These are phyloP conservation scores for Trametes polyzona DNA, from an alignment of 1,284 basidiomycete genomes.

Conservation along the genomic window DNA sequence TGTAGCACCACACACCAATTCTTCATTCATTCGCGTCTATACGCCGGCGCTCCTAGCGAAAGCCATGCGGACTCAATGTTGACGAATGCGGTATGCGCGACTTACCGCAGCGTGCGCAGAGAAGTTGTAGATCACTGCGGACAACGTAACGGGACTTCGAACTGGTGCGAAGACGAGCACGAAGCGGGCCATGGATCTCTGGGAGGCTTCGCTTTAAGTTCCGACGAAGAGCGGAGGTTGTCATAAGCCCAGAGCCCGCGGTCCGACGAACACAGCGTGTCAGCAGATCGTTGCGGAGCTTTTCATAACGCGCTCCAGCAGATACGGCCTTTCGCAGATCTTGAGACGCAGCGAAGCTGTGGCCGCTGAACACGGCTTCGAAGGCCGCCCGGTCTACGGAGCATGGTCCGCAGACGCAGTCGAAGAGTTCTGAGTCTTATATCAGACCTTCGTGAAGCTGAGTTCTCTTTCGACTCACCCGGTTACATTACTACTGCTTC, in stretches of 20 bases:
- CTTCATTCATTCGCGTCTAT: too few species aligned
- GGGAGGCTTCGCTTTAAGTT: slow-evolving; percentile 5
- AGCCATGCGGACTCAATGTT: background rate
- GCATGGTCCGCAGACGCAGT: too few species aligned
- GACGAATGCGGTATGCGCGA: background rate
- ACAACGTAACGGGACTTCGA: background rate
- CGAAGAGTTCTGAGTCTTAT: too few species aligned
- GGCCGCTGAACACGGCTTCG: background rate
- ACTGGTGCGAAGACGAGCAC: background rate
- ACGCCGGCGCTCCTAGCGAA: too few species aligned
- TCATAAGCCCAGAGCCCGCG: slow-evolving; percentile 6
- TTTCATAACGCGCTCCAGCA: background rate
- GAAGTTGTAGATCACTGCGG: slow-evolving; percentile 4
- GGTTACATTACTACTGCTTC: too few species aligned
- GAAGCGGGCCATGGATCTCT: background rate
- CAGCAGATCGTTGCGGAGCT: background rate
- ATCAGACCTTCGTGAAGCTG: too few species aligned
- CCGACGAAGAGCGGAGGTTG: slow-evolving; percentile 13
- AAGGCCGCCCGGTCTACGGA: too few species aligned
- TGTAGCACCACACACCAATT: too few species aligned
- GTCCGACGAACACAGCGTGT: background rate
- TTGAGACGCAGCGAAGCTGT: background rate
- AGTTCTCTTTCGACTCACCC: too few species aligned
- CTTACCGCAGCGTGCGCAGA: background rate
- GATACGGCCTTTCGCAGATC: background rate